Evolutionary conservation across 2,329 filamentous ascomycete genomes (phyloP).

Genomic region (Aspergillus sp.): DNA sequence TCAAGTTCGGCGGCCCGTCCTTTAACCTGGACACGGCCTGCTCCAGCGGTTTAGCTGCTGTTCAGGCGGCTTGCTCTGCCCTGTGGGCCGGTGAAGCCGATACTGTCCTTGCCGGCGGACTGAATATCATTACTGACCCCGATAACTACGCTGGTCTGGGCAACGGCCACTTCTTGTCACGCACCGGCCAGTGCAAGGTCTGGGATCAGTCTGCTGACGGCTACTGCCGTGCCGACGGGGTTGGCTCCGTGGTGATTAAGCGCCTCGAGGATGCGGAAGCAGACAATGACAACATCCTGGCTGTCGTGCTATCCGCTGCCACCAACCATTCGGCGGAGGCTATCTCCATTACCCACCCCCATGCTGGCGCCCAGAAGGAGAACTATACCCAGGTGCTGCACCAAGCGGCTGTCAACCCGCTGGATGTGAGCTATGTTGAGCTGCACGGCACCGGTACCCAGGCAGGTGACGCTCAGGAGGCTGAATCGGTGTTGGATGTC

Average conservation of each 20-base stretch:
- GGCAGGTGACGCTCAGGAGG: conserved; percentile 9
- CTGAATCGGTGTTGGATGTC: too few relatives aligned
- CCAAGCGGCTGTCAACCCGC: conserved; percentile 38
- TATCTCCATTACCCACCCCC: conserved; percentile 47
- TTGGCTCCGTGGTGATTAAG: conserved; percentile 56
- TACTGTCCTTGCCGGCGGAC: conserved; percentile 75
- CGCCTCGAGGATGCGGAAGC: conserved; percentile 51
- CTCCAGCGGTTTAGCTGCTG: conserved; percentile 62
- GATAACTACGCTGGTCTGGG: conserved; percentile 75
- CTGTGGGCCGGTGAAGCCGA: conserved; percentile 75
- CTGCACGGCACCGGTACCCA: conserved; percentile 48
- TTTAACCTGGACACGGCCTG: conserved; percentile 75
- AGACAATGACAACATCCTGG: conserved; percentile 50
- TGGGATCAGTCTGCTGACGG: conserved; percentile 55
- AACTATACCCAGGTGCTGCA: conserved; percentile 42
- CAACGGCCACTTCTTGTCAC: conserved; percentile 45
- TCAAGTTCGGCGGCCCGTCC: conserved; percentile 72
- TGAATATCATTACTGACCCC: conserved; percentile 71
- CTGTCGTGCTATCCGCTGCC: conserved; percentile 44
- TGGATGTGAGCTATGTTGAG: conserved; percentile 42
- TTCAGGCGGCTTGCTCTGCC: conserved; percentile 70
- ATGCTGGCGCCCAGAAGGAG: conserved; percentile 41
- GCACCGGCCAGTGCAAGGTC: conserved; percentile 51
- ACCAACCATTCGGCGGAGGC: conserved; percentile 53
- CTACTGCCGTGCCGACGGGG: conserved; percentile 57